Evolutionary conservation across 1,139 yeast genomes (phyloP), one percentile per base, ranked within the genome.

Genomic region (Suhomyces terraborum): DNA sequence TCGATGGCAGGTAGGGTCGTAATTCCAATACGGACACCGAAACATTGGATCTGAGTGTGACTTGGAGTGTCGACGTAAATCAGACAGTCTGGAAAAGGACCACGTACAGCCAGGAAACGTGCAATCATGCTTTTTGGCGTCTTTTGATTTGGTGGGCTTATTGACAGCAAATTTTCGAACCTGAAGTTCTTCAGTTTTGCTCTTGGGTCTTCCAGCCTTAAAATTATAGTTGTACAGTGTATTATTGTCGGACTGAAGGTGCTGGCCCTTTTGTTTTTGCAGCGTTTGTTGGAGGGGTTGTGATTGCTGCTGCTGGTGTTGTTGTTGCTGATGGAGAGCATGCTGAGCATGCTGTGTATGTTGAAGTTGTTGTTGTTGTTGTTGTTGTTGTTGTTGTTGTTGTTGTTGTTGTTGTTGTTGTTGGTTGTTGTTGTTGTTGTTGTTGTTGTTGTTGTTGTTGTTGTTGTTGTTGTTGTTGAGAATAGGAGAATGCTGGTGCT

Each of bases 1-100:
- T 38, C 84, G 70, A 56, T 83, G 91, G 56, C 89, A 84, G 2
- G 85, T 77, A 3, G 82, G 79, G 48, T 81, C 85, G 34, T 72
- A 66, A 40, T 70, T 69, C 84, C 85, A 82, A 58, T 74, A 84
- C 1, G 93, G 91, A 56, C 93, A 84, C 49, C 77, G 80, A 54
- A 80, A 80, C 47, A 71, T 73, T 1, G 89, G 89, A 32, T 74
- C 73, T 24, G 73, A 69, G 54, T 84, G 91, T 1, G 85, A 80
- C 50, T 81, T 75, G 28, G 75, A 50, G 55, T 84, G 91, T 41
- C 89, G 71, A 32, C 84, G 69, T 48, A 82, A 74, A 55, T 84
- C 91, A 36, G 84, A 77, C 44, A 75, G 80, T 36, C 91, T 64
- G 7, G 79, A 73, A 58, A 84, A 84, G 2, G 88, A 69, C 88